A percentile compares a stretch with the other conserved stretches of the same genome.
phyloP scores from a whole-genome alignment of 768 basidiomycete species.

The Aureoboletus auriporus region DNA sequence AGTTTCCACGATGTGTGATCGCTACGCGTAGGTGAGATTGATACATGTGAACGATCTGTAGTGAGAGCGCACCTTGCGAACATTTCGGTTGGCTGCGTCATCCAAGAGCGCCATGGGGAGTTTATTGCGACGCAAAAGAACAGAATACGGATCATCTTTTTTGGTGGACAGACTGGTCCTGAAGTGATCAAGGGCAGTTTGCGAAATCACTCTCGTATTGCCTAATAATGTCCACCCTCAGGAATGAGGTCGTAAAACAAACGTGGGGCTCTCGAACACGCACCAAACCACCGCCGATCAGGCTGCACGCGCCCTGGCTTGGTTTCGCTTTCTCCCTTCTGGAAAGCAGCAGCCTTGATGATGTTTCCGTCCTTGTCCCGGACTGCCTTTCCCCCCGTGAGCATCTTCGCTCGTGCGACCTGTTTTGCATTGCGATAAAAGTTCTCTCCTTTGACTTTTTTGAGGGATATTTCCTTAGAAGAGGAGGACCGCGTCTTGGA shows the following conservation, averaged over 20 bases:
- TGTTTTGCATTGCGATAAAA: slow-evolving; percentile 97
- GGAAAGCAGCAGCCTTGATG: slow-evolving; percentile 89
- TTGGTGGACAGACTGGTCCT: slow-evolving; percentile 79
- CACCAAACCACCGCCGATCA: slow-evolving; percentile 97
- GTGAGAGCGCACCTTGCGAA: slow-evolving; percentile 57
- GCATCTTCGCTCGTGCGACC: slow-evolving; percentile 82
- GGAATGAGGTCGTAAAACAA: not conserved
- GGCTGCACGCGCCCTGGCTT: slow-evolving; percentile 90
- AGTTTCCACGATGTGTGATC: slow-evolving; percentile 91
- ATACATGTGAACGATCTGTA: not conserved
- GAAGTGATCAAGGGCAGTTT: slow-evolving; percentile 95
- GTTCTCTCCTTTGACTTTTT: slow-evolving; percentile 88
- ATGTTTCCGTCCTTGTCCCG: slow-evolving; percentile 91
- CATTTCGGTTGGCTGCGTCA: slow-evolving; percentile 77
- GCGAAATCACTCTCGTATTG: slow-evolving; percentile 97
- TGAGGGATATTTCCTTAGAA: slow-evolving; percentile 51
- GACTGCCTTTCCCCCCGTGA: slow-evolving; percentile 87
- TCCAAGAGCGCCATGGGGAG: slow-evolving; percentile 95
- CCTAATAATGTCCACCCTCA: slow-evolving; percentile 43
- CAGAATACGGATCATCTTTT: slow-evolving; percentile 94
- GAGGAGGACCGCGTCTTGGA: slow-evolving; percentile 39
- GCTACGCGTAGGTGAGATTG: slow-evolving; percentile 39
- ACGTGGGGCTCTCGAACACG: slow-evolving; percentile 25
- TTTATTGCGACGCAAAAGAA: slow-evolving; percentile 90
- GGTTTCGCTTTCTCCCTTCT: slow-evolving; percentile 91